Percentiles rank a stretch among this genome's conserved stretches.
Conservation (phyloP, 352 stramenopile species). For the Globisporangium nagaii region DNA sequence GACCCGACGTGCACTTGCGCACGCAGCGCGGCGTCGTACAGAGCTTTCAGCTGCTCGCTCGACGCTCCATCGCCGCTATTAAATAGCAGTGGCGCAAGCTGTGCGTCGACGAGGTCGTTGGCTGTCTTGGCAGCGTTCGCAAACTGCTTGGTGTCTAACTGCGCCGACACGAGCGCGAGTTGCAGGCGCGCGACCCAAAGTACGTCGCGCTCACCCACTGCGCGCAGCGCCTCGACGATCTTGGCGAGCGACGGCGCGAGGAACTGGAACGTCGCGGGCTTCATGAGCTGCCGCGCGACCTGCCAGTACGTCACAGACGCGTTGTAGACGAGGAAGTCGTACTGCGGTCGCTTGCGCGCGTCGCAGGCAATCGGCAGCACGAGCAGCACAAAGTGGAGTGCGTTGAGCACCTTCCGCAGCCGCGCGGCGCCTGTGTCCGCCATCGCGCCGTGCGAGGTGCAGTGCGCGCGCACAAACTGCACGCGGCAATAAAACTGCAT, state of each 20-base stretch:
- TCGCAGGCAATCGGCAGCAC: slow-evolving; percentile 72
- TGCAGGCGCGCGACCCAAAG: slow-evolving; percentile 62
- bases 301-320: slow-evolving; percentile 85
- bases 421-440: slow-evolving; percentile 30
- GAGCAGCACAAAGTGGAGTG: slow-evolving; percentile 66
- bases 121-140: slow-evolving; percentile 48
- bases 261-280: slow-evolving; percentile 67
- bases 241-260: slow-evolving; percentile 53
- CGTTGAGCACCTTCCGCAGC: slow-evolving; percentile 56
- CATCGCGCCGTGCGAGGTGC: slow-evolving; percentile 35
- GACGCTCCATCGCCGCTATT: slow-evolving; percentile 10
- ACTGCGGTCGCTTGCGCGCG: slow-evolving; percentile 46
- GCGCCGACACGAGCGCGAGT: slow-evolving; percentile 58
- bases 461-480: slow-evolving; percentile 76
- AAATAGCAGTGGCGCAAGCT: slow-evolving; percentile 37
- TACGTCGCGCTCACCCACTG: slow-evolving; percentile 62
- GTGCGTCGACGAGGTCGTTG: slow-evolving; percentile 61
- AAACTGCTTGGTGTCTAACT: slow-evolving; percentile 63
- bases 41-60: slow-evolving; percentile 18
- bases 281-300: slow-evolving; percentile 80
- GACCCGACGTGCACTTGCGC: slow-evolving; percentile 68
- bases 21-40: slow-evolving; percentile 66
- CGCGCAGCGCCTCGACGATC: slow-evolving; percentile 68
- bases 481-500: slow-evolving; percentile 83
- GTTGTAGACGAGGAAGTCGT: slow-evolving; percentile 92